Evolutionary conservation across 2,329 filamentous ascomycete species (phyloP).

Genomic region (Grosmannia penicillata): DNA sequence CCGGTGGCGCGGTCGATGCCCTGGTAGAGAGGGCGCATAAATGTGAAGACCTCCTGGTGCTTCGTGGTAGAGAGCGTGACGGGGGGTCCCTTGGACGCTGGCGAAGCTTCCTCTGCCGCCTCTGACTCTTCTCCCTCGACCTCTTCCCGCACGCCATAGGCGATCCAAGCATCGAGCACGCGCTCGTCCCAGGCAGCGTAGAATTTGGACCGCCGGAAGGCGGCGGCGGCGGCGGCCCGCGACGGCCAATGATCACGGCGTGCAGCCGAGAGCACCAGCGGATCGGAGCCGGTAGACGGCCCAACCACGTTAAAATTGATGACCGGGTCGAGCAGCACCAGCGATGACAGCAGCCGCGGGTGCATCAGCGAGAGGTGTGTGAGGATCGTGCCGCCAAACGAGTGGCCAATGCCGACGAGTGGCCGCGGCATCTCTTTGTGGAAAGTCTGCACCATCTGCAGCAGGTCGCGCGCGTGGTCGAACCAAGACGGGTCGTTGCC

Average conservation of each 20-base stretch:
- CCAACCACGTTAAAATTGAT: slow-evolving; percentile 46
- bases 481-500: slow-evolving; percentile 85
- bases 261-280: slow-evolving; percentile 45
- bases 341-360: slow-evolving; percentile 60
- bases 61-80: slow-evolving; percentile 68
- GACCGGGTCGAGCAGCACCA: slow-evolving; percentile 77
- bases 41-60: slow-evolving; percentile 77
- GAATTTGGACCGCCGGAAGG: slow-evolving; percentile 57
- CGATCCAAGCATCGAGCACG: slow-evolving; percentile 59
- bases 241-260: slow-evolving; percentile 77
- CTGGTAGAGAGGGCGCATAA: slow-evolving; percentile 45
- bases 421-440: slow-evolving; percentile 67
- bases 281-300: slow-evolving; percentile 22
- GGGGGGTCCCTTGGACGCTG: not conserved
- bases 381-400: slow-evolving; percentile 68
- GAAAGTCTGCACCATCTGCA: slow-evolving; percentile 75
- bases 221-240: slow-evolving; percentile 47
- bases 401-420: slow-evolving; percentile 74
- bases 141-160: slow-evolving; percentile 49
- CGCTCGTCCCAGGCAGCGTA: slow-evolving; percentile 72
- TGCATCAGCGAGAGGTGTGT: slow-evolving; percentile 60
- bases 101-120: not conserved
- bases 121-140: not conserved
- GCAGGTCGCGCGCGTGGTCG: slow-evolving; percentile 71
- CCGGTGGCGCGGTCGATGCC: slow-evolving; percentile 22